Evolutionary conservation across 345 rosid species (phyloP), one percentile per base, ranked within the genome.

Genomic region (Arabis hirsuta): DNA sequence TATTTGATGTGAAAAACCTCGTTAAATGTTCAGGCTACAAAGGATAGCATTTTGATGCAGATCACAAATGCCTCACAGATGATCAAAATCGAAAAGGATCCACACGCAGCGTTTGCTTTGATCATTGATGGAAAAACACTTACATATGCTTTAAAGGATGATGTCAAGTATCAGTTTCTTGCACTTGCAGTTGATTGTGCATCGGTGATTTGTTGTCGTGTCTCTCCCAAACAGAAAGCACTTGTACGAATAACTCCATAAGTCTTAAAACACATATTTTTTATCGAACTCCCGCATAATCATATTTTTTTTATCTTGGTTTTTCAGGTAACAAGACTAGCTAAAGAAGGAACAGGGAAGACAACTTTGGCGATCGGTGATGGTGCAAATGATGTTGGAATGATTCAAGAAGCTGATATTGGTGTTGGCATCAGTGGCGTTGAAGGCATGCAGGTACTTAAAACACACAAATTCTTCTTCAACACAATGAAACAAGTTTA

Each of bases 351-450:
- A 55, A 87, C 97, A 10, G 90, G 91, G 31, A 87, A 55, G 67
- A 85, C 87, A 43, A 88, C 88, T 50, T 73, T 91, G 56, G 96
- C 97, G 29, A 84, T 88, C 27, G 97, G 97, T 24, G 97, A 91
- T 14, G 97, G 92, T 0, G 96, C 97, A 75, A 91, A 87, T 58
- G 97, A 91, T 71, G 92, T 88, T 41, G 87, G 97, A 56, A 91
- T 91, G 96, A 91, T 91, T 83, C 97, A 91, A 81, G 97, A 87
- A 88, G 97, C 97, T 11, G 97, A 88, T 72, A 88, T 91, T 63
- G 97, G 97, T 57, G 82, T 90, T 26, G 95, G 97, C 9, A 90
- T 90, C 77, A 90, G 95, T 54, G 97, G 97, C 24, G 81, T 87
- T 79, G 97, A 91, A 78, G 96, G 97, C 67, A 91, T 87, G 97